A percentile compares a stretch with the other conserved stretches of the same genome.
phyloP scores from a whole-genome alignment of 2,329 filamentous ascomycete species.

The Pseudopithomyces chartarum region DNA sequence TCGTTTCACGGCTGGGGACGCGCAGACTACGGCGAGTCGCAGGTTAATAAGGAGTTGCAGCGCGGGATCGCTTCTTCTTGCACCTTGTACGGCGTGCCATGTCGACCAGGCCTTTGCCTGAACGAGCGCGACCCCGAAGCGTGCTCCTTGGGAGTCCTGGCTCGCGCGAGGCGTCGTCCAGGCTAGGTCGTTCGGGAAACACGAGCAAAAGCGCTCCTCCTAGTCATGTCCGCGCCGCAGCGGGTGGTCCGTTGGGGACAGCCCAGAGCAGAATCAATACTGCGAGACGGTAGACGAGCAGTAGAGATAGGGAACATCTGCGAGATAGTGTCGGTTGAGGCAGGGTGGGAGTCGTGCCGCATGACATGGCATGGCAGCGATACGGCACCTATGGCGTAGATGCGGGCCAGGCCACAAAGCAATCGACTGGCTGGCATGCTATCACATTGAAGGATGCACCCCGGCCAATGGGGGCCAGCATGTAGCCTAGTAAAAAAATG shows the following conservation, averaged over 20 bases:
- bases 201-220: background rate
- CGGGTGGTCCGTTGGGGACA: background rate
- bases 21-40: constrained; percentile 4
- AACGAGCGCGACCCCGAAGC: constrained; percentile 1
- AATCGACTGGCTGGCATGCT: constrained; percentile 1
- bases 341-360: background rate
- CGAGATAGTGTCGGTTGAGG: background rate
- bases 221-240: background rate
- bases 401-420: background rate
- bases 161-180: background rate
- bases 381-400: constrained; percentile 2
- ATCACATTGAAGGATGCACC: background rate
- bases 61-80: background rate
- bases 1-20: background rate
- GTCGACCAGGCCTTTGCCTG: background rate
- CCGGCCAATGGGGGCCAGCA: constrained; percentile 5
- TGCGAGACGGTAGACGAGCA: background rate
- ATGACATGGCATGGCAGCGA: background rate
- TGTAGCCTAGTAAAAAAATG: background rate
- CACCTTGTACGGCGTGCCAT: background rate
- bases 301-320: background rate
- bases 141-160: no score
- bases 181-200: background rate
- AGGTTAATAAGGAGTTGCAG: background rate
- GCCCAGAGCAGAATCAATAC: background rate